Evolutionary conservation across 2,329 filamentous ascomycete species (phyloP).

Genomic region (Epichloe typhina): DNA sequence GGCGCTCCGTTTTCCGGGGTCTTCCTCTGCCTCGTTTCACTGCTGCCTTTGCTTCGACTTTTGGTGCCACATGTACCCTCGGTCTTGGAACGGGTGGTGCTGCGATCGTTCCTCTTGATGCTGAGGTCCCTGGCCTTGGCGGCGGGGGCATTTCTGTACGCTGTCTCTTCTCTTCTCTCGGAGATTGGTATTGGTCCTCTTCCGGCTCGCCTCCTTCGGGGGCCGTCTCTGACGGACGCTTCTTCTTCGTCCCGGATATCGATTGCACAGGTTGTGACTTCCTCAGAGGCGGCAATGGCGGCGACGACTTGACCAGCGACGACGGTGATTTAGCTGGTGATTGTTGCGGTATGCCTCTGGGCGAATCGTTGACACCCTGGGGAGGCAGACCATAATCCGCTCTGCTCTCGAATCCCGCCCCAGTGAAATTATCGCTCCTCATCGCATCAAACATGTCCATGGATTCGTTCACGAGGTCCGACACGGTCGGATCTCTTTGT

Average conservation of each 20-base stretch:
- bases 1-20: constrained; percentile 7
- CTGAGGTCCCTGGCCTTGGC: constrained; percentile 14
- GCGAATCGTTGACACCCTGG: neutral
- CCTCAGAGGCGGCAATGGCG: neutral
- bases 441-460: constrained; percentile 27
- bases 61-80: neutral
- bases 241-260: neutral
- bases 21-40: constrained; percentile 5
- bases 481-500: constrained; percentile 16
- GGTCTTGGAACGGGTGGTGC: neutral
- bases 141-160: constrained; percentile 13
- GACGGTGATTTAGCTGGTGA: constrained; percentile 1
- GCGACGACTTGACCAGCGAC: neutral
- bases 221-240: neutral
- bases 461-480: constrained; percentile 27
- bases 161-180: constrained; percentile 14
- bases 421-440: constrained; percentile 9
- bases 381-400: constrained; percentile 1
- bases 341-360: constrained; percentile 4
- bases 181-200: constrained; percentile 9
- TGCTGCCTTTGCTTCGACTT: neutral
- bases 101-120: constrained; percentile 10
- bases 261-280: neutral
- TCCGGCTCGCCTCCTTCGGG: constrained; percentile 11
- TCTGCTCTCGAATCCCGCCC: constrained; percentile 4